Evolutionary conservation across 2,329 filamentous ascomycete genomes (phyloP), one percentile per base, ranked within the genome.

Genomic region (Epichloe festucae): DNA sequence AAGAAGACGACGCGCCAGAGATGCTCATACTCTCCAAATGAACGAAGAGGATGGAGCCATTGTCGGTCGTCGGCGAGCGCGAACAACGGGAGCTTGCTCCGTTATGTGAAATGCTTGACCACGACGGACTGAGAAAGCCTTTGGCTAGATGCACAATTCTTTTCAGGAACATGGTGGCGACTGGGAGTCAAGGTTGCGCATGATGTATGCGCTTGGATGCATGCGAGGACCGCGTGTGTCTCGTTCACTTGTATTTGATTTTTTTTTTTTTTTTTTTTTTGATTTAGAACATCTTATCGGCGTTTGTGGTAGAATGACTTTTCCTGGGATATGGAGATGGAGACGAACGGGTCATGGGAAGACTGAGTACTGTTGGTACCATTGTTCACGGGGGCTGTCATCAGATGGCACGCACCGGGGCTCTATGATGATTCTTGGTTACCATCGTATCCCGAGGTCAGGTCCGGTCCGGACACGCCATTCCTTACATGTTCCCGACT

Each of bases 1-100:
- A 50, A 73, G 90, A 53, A 75, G 89, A 56, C 77, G 89, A 48
- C 76, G 90, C 53, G 88, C 88, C 2, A 77, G 90, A 46, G 88
- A 95, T 64, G 89, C 89, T 5, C 84, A 89, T 63, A 75, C 84
- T 63, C 73, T 88, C 58, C 88, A 93, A 67, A 82, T 85, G 46
- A 81, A 88, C 58, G 89, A 95, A 64, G 86, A 89, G 57, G 87
- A 87, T 44, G 84, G 79, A 12, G 80, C 70, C 5, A 57, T 67
- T n/a, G 70, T 71, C 4, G 73, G 78, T 27, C 75, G 81, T 39
- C 75, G 81, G 53, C 75, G 81, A 52, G 82, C 83, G 15, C 74
- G 83, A 59, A 86, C 82, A 39, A 73, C 81, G 66, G 79, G 55
- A n/a, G 67, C 72, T 31, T 86, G 83, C 64, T 62, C 67, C 43